phyloP scores from a whole-genome alignment of 2,329 filamentous ascomycete species.

The Penicillium griseofulvum region DNA sequence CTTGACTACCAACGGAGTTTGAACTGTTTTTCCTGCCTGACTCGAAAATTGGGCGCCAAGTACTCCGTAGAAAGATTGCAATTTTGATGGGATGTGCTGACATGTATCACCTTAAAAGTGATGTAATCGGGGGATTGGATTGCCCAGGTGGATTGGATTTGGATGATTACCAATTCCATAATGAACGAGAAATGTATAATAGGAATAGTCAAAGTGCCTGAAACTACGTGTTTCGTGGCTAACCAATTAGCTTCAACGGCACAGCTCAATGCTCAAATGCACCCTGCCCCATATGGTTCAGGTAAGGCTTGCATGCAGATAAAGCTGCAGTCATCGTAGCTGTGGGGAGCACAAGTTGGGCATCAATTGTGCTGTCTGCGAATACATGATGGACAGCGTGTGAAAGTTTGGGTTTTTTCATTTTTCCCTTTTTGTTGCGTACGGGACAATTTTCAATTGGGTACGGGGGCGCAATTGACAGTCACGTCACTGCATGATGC shows the following conservation, averaged over 20 bases:
- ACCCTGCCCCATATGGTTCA: not conserved
- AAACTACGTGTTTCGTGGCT: not conserved
- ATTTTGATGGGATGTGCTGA: not conserved
- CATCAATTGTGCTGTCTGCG: constrained; percentile 5
- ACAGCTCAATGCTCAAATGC: constrained; percentile 1
- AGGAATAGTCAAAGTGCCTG: not conserved
- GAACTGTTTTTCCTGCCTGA: constrained; percentile 10
- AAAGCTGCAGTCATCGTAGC: not conserved
- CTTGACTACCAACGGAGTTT: constrained; percentile 2
- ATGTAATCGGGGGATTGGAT: not conserved
- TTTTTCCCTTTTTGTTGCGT: not conserved
- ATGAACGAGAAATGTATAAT: not conserved
- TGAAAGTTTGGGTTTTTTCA: not conserved
- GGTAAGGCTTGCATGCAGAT: constrained; percentile 9
- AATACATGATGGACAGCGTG: not conserved
- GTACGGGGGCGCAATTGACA: not conserved
- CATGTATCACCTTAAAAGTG: constrained; percentile 2
- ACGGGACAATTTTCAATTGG: not conserved
- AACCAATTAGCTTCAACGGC: not conserved
- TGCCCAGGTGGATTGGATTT: not conserved
- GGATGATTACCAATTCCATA: too few relatives aligned
- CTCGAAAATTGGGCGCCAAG: constrained; percentile 8
- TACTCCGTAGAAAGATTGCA: not conserved
- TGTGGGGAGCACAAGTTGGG: constrained; percentile 3
- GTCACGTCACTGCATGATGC: not conserved